Conservation (phyloP, 495 filamentous ascomycete genomes). For the Xylaria sp. region DNA sequence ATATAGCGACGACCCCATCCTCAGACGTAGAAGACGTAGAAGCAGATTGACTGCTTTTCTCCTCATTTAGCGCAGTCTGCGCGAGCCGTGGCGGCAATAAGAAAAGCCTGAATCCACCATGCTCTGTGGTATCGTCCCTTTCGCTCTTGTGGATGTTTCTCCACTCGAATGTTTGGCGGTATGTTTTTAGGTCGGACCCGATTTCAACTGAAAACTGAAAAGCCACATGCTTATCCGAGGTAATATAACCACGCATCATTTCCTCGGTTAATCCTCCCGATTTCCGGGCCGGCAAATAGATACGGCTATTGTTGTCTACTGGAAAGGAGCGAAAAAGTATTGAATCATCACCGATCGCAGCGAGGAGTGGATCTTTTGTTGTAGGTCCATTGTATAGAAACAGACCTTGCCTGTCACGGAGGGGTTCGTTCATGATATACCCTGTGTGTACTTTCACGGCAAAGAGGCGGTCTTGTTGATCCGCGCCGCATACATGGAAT, state of each 20-base stretch:
- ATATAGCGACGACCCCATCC: background rate
- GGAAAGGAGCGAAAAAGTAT: background rate
- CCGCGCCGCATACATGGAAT: background rate
- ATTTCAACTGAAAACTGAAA: constrained; percentile 4
- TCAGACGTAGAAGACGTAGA: background rate
- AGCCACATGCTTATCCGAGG: background rate
- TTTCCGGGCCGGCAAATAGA: background rate
- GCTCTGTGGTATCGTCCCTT: background rate
- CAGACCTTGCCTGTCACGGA: background rate
- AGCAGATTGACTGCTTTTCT: background rate
- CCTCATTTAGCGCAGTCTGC: background rate
- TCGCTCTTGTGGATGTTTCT: background rate
- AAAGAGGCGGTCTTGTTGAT: constrained; percentile 13
- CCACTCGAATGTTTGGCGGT: constrained; percentile 1
- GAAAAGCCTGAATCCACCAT: constrained; percentile 15
- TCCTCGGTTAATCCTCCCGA: background rate
- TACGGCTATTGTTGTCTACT: background rate
- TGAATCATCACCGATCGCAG: background rate
- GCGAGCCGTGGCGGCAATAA: background rate
- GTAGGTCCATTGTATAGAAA: constrained; percentile 3
- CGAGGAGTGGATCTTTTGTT: background rate
- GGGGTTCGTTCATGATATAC: background rate
- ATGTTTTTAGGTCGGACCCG: background rate
- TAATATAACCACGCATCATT: constrained; percentile 5
- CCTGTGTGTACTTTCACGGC: constrained; percentile 11